Base-by-base conservation (phyloP, 1,139 yeast genomes). In the Schwanniomyces etchellsii region DNA sequence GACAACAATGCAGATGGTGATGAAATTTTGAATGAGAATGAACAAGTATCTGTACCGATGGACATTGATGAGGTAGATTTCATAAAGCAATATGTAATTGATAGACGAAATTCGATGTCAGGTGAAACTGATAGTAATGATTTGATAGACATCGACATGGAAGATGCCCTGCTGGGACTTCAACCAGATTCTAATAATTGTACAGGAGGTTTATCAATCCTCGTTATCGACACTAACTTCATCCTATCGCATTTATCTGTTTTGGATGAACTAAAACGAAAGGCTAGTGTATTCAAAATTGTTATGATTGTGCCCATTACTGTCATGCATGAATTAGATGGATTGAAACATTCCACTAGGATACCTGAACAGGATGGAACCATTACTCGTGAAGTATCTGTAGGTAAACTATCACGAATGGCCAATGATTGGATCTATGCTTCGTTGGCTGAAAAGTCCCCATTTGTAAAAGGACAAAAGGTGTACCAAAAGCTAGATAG, bases 161-260 rank as follows among this genome's bases (percentile, higher is more conserved):
- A 54, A 4, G 35, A 49, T 9, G 47, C 12, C 9, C n/a, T n/a
- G 9, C 9, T 7, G 21, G n/a, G 21, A 7, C n/a, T n/a, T 7
- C 21, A 47, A 27, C 31, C 37, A 15, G 35, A 28, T 24, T 28
- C 27, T 29, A 38, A 22, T 34, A 46, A 39, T 31, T 47, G 35
- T 24, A 35, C 38, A 1, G 50, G 42, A 20, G 57, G 58, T 2
- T 32, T 47, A 4, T 57, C 69, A n/a, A 55, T 47, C 28, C 37
- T 85, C 33, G 75, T 85, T 0, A 60, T 83, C 1, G 96, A 86
- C 49, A 86, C 95, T 2, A 86, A 86, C 49, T 83, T 85, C 47
- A 60, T 81, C 9, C 55, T 86, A 5, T 71, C 85, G 2, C 86
- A 84, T 50, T 54, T 84, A 30, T 51, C 63, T 16, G 55, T 82